A percentile compares a stretch with the other conserved stretches of the same genome.
phyloP scores from a whole-genome alignment of 2,329 filamentous ascomycete species.

The Huntiella decipiens region DNA sequence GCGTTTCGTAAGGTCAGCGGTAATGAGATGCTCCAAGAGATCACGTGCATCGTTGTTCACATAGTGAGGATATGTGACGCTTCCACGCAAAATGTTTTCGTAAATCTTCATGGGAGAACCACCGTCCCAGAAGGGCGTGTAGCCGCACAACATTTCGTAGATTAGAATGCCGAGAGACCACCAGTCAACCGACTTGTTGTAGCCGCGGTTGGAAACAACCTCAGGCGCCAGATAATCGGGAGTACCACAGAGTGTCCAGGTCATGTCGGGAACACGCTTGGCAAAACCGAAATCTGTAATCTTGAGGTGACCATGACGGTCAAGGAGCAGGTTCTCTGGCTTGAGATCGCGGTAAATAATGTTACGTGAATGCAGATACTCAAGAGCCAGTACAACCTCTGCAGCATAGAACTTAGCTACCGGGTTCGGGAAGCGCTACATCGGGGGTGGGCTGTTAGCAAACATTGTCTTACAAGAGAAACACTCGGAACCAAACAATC shows the following conservation, averaged over 20 bases:
- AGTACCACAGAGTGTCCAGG: slow-evolving; percentile 94
- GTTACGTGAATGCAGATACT: slow-evolving; percentile 84
- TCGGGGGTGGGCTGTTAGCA: not conserved
- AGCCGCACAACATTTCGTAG: slow-evolving; percentile 98
- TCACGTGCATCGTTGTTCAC: slow-evolving; percentile 90
- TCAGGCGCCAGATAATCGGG: slow-evolving; percentile 95
- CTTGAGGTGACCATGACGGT: slow-evolving; percentile 85
- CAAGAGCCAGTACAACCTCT: slow-evolving; percentile 84
- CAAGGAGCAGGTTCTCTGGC: slow-evolving; percentile 79
- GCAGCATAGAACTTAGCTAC: slow-evolving; percentile 98
- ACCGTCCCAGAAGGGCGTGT: slow-evolving; percentile 97
- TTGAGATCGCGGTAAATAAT: slow-evolving; percentile 98
- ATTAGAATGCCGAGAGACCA: slow-evolving; percentile 97
- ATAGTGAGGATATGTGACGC: slow-evolving; percentile 92
- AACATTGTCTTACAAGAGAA: not conserved
- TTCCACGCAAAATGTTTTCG: slow-evolving; percentile 92
- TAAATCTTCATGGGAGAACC: slow-evolving; percentile 98
- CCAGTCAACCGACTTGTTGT: slow-evolving; percentile 99
- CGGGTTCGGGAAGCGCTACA: slow-evolving; percentile 91
- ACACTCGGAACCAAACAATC: not conserved
- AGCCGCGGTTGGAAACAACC: slow-evolving; percentile 96
- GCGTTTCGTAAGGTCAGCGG: slow-evolving; percentile 81
- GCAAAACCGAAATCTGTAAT: slow-evolving; percentile 98
- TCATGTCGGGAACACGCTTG: slow-evolving; percentile 95
- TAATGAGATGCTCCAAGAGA: slow-evolving; percentile 81